These are phyloP conservation scores for Elsinoe arachidis DNA, from an alignment of 2,329 filamentous ascomycete species.

Conservation along the genomic window DNA sequence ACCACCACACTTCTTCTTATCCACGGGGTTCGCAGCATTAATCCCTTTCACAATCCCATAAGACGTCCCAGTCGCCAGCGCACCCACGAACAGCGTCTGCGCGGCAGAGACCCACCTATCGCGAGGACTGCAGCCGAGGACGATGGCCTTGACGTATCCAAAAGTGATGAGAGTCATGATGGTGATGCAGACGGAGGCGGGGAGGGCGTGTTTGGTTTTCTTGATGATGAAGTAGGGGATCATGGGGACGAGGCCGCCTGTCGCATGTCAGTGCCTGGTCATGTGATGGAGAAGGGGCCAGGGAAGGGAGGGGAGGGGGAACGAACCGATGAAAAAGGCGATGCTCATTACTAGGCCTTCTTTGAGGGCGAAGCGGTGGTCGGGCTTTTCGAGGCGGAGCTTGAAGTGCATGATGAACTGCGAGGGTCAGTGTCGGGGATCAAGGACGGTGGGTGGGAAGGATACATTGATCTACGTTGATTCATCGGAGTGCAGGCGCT, in stretches of 20 bases:
- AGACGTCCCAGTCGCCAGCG: conserved; percentile 28
- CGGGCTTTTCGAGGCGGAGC: conserved; percentile 39
- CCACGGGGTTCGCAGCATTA: conserved; percentile 14
- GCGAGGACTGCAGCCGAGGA: conserved; percentile 23
- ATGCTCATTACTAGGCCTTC: conserved; percentile 34
- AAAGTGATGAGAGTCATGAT: conserved; percentile 42
- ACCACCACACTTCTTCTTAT: neutral
- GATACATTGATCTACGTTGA: conserved; percentile 40
- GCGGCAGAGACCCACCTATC: conserved; percentile 25
- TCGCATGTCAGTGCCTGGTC: conserved; percentile 2
- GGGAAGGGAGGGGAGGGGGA: neutral
- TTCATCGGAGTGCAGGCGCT: conserved; percentile 41
- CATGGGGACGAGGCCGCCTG: conserved; percentile 37
- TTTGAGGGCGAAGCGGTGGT: conserved; percentile 39
- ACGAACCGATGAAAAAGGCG: conserved; percentile 30
- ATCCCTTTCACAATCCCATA: conserved; percentile 33
- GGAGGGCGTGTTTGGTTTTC: conserved; percentile 33
- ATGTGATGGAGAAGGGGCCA: neutral
- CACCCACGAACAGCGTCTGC: conserved; percentile 31
- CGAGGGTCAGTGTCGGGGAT: neutral
- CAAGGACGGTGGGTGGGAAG: neutral
- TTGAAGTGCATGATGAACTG: conserved; percentile 54
- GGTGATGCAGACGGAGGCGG: conserved; percentile 45
- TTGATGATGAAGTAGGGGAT: conserved; percentile 43
- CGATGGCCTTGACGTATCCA: conserved; percentile 40